Base-by-base conservation (phyloP, 495 filamentous ascomycete species). In the Penicillium canariense region DNA sequence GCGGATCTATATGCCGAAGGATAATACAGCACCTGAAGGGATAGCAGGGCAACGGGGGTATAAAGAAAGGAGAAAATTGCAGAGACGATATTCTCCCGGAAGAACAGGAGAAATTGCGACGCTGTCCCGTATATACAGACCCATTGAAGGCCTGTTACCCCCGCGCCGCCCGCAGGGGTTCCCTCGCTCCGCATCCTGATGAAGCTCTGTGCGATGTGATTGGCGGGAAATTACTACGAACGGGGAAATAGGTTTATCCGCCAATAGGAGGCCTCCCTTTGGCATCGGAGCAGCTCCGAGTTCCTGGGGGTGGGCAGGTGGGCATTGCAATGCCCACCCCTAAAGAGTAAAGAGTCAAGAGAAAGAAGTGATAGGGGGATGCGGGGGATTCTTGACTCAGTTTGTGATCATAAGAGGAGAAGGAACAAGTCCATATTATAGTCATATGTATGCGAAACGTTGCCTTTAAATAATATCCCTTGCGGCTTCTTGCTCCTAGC, bases 261-360 rank as follows among this genome's bases (percentile, higher is more conserved):
- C 64, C 71, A 71, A 64, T 68, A 39, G 66, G 5, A 55, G 40
- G 5, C 7, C 30, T 12, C 25, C 10, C 11, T 48, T 25, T 27
- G 30, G 14, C 25, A 44, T 70, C 67, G 70, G 70, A 65, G 53
- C 15, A 56, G 30, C 59, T 73, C 68, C 68, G 63, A 26, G 51
- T 52, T 49, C 54, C 51, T 54, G 51, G 51, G 52, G 48, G 45
- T 54, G 42, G 40, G 30, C 30, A 12, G 6, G 12, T 32, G 30
- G n/a, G n/a, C n/a, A n/a, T n/a, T n/a, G n/a, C n/a, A n/a, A n/a
- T n/a, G n/a, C n/a, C n/a, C n/a, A n/a, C n/a, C n/a, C n/a, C n/a
- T n/a, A n/a, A n/a, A n/a, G n/a, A n/a, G n/a, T n/a, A n/a, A n/a
- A n/a, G n/a, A n/a, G n/a, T n/a, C n/a, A n/a, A n/a, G n/a, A n/a